A percentile compares a stretch with the other conserved stretches of the same genome.
Conservation (phyloP, 2,329 filamentous ascomycete genomes). For the Stachybotrys chartarum region DNA sequence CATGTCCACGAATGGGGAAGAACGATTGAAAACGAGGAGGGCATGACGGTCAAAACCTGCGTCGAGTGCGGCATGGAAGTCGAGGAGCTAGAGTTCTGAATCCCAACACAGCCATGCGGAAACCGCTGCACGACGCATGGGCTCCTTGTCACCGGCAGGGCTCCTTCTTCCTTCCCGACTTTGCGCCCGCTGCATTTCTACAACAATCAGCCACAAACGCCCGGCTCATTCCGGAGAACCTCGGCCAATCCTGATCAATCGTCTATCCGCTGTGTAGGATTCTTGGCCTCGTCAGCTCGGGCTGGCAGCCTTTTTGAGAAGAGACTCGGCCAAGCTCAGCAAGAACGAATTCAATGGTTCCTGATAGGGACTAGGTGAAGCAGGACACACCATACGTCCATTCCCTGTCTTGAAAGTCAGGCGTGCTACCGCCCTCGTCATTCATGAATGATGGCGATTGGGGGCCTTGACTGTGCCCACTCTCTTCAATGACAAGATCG, state of each 20-base stretch:
- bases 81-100: slow-evolving; percentile 62
- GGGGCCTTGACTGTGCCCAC: too few species aligned
- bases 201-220: neutral
- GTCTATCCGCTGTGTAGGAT: neutral
- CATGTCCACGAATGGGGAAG: slow-evolving; percentile 88
- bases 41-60: slow-evolving; percentile 76
- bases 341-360: too few species aligned
- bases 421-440: too few species aligned
- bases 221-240: neutral
- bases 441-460: too few species aligned
- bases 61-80: slow-evolving; percentile 71
- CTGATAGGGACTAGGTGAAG: too few species aligned
- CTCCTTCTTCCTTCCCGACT: neutral
- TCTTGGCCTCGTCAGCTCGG: neutral
- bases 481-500: neutral
- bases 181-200: neutral
- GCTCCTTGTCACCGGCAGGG: neutral
- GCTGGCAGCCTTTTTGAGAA: too few species aligned
- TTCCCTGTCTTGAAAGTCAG: too few species aligned
- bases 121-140: neutral
- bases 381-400: too few species aligned
- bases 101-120: neutral
- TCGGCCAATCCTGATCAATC: neutral
- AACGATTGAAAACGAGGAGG: slow-evolving; percentile 60
- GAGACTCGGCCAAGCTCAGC: too few species aligned